A percentile compares a stretch with the other conserved stretches of the same genome.
Conservation (phyloP, 23 red algal species). For the Gracilaria caudata region DNA sequence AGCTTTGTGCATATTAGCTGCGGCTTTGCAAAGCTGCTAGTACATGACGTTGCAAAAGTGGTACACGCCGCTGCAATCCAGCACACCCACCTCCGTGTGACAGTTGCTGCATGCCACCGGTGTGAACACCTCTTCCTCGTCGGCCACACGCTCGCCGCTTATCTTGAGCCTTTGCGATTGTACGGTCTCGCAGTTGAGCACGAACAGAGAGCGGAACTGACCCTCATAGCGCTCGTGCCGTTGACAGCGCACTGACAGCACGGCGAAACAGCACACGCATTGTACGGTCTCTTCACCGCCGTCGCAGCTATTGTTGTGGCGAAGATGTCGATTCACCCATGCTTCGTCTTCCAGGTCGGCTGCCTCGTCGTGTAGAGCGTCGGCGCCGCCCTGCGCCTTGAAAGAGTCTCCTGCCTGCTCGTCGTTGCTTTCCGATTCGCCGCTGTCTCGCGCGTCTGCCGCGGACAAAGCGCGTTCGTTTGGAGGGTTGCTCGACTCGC, state of each 20-base stretch:
- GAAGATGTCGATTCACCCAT: constrained; percentile 71
- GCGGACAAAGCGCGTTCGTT: neutral
- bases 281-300: constrained; percentile 16
- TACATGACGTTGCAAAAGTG: constrained; percentile 92
- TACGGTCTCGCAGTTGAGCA: constrained; percentile 57
- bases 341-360: constrained; percentile 81
- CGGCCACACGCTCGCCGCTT: constrained; percentile 21
- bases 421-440: neutral
- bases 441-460: neutral
- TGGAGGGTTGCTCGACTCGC: neutral
- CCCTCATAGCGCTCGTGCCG: constrained; percentile 66
- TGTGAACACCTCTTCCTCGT: constrained; percentile 49
- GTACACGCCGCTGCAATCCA: constrained; percentile 75
- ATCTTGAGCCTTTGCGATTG: constrained; percentile 43
- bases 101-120: constrained; percentile 67
- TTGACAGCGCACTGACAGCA: constrained; percentile 70
- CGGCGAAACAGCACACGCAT: constrained; percentile 78
- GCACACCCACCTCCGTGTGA: constrained; percentile 71
- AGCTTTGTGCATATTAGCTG: neutral
- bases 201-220: constrained; percentile 82
- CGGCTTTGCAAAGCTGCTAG: neutral
- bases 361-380: constrained; percentile 59
- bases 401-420: neutral
- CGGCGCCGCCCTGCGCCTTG: no score
- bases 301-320: neutral